These are phyloP conservation scores for Gryganskiella cystojenkinii DNA, from an alignment of 192 early-diverging fungal genomes.

Conservation along the genomic window DNA sequence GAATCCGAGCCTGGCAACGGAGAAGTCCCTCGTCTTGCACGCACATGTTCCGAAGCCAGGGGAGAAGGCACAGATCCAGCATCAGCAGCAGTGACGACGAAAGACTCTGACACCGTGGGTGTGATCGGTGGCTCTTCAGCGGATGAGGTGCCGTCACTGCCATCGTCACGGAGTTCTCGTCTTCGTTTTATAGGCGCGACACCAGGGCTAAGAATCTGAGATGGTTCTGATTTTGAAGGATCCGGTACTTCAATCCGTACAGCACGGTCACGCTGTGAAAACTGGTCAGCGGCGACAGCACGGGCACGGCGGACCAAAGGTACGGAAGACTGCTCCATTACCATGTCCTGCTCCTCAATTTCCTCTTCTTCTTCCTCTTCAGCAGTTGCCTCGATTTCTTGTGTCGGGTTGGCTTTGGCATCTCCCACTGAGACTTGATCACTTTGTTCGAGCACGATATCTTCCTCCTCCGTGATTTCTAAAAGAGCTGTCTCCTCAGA, in stretches of 20 bases:
- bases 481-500: not conserved
- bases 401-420: not conserved
- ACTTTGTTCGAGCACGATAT: not conserved
- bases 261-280: not conserved
- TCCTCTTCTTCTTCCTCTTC: conserved; percentile 1
- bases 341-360: conserved; percentile 29
- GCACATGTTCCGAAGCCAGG: not conserved
- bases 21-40: not conserved
- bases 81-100: no score
- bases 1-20: no score
- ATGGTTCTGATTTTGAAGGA: not conserved
- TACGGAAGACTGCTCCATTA: conserved; percentile 48
- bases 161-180: conserved; percentile 36
- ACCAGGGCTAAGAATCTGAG: conserved; percentile 23
- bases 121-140: not conserved
- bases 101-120: no score
- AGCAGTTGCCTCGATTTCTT: not conserved
- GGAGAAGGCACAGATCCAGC: no score
- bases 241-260: not conserved
- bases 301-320: conserved; percentile 2
- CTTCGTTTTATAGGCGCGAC: conserved; percentile 38
- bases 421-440: not conserved
- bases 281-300: not conserved
- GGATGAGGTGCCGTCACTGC: conserved; percentile 23
- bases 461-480: not conserved